Base-by-base conservation (phyloP, 2,329 filamentous ascomycete genomes). In the Fusarium aywerte region DNA sequence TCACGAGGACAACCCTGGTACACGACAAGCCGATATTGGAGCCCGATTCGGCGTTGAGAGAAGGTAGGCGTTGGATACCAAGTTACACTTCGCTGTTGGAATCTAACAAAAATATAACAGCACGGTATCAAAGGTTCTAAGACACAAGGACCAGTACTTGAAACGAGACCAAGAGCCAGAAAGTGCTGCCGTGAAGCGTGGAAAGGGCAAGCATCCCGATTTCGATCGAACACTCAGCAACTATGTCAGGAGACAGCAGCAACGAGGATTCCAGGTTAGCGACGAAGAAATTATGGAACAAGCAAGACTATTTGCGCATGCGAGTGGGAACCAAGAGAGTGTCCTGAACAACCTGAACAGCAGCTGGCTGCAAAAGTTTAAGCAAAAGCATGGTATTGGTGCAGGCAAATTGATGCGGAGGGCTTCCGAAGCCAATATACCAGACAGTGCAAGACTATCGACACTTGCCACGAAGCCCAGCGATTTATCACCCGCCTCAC, bases 111-210 rank as follows among this genome's bases (percentile, higher is more conserved):
- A 48, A 18, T 31, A 54, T 47, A 44, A 50, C 64, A 99, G 96
- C 81, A 99, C 96, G 47, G 96, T 99, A n/a, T 99, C 96, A 54
- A 99, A 99, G 77, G 96, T 98, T 55, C 80, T 99, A 68, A 90
- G 95, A 53, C 90, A 97, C 75, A 97, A 95, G 81, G 96, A 99
- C 67, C 96, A 96, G 77, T 98, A 97, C 79, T 85, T 98, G 16
- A 91, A 90, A 74, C 88, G 92, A 92, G 74, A 93, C 92, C 77
- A 91, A 89, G 70, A 92, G 84, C 76, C 87, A 86, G 70, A 80
- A 43, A 69, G 70, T 45, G 64, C 93, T 42, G 92, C 92, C 7
- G 87, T 91, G 69, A 97, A 96, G 78, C 90, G 91, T 69, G 83
- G 87, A 58, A 97, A 97, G 80, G 90, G 92, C 52, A 96, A 95